Evolutionary conservation across 768 basidiomycete species (phyloP).

Genomic region (Heimioporus sp.): DNA sequence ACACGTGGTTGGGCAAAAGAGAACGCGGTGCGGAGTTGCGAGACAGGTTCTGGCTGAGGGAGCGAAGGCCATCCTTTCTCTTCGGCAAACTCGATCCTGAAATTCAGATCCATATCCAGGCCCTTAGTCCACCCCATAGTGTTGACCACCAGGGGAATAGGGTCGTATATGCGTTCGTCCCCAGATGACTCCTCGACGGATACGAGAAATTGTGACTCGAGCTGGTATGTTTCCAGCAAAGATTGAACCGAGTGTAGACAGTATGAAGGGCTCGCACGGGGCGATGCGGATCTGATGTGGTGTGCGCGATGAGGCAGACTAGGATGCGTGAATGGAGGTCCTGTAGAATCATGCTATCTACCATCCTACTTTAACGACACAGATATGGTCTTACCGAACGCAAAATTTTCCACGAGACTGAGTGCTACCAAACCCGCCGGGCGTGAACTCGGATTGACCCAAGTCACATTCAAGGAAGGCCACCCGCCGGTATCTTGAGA

Average conservation of each 20-base stretch:
- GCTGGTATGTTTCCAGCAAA: conserved; percentile 62
- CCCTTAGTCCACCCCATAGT: conserved; percentile 98
- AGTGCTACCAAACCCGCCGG: conserved; percentile 85
- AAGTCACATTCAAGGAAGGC: conserved; percentile 92
- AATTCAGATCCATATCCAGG: conserved; percentile 77
- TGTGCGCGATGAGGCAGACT: conserved; percentile 70
- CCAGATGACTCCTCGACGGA: conserved; percentile 26
- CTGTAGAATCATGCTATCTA: conserved; percentile 35
- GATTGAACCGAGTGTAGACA: conserved; percentile 72
- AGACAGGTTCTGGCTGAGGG: conserved; percentile 4
- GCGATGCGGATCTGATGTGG: conserved; percentile 77
- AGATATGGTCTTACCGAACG: conserved; percentile 56
- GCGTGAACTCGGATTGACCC: conserved; percentile 93
- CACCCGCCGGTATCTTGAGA: conserved; percentile 66
- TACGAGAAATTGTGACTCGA: conserved; percentile 59
- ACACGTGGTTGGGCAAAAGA: conserved; percentile 1
- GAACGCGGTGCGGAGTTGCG: not conserved
- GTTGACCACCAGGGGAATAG: conserved; percentile 86
- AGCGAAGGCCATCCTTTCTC: conserved; percentile 22
- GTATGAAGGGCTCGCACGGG: conserved; percentile 69
- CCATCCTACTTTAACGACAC: not conserved
- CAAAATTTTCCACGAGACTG: conserved; percentile 60
- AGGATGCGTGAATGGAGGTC: conserved; percentile 87
- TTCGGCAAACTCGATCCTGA: conserved; percentile 53
- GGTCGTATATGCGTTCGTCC: conserved; percentile 46